These are phyloP conservation scores for Citrus reticulata DNA, from an alignment of 345 rosid genomes.

Conservation along the genomic window DNA sequence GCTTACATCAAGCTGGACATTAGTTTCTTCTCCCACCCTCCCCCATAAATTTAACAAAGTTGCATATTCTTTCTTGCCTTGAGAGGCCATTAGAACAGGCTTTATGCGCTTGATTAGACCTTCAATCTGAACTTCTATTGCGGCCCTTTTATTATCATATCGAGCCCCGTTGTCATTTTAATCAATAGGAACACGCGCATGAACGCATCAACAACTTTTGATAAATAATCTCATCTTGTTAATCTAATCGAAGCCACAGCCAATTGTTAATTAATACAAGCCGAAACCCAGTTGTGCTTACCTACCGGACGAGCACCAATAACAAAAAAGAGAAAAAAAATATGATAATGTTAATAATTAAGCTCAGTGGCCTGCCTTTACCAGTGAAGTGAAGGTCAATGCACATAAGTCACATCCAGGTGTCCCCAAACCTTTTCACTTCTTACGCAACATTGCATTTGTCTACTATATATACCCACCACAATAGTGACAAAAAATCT, in stretches of 20 bases:
- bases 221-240: not conserved
- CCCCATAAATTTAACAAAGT: no score
- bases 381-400: not conserved
- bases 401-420: slow-evolving; percentile 13
- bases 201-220: not conserved
- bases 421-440: not conserved
- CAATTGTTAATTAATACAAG: not conserved
- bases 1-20: not conserved
- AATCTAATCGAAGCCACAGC: not conserved
- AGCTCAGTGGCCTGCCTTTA: not conserved
- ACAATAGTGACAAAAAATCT: no score
- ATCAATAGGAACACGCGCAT: no score
- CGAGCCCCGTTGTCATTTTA: no score
- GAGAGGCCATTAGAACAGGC: not conserved
- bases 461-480: no score
- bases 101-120: not conserved
- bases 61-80: not conserved
- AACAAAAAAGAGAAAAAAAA: no score
- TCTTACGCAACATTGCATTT: not conserved
- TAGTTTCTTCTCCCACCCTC: not conserved
- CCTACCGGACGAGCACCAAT: slow-evolving; percentile 7
- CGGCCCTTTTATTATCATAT: not conserved
- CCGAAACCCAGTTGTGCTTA: not conserved
- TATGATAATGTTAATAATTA: not conserved
- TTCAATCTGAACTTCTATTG: not conserved